Evolutionary conservation across 257 asterid species (phyloP).

Genomic region (Phtheirospermum japonicum): DNA sequence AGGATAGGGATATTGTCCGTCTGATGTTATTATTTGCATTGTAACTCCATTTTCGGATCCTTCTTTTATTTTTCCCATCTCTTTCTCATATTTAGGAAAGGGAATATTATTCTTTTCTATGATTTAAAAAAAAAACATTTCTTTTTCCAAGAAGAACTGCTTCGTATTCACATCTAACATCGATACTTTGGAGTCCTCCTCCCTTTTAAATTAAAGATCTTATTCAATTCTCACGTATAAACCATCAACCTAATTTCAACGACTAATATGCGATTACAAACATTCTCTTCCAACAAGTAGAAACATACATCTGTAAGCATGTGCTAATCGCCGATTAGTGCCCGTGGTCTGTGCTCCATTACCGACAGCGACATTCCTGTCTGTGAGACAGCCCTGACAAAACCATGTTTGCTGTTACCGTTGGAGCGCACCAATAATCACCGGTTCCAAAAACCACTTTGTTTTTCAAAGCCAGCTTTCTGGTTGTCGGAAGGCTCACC

Average conservation of each 20-base stretch:
- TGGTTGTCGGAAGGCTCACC: conserved; percentile 72
- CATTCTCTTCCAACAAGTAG: no score
- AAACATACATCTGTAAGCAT: no score
- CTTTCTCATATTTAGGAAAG: no score
- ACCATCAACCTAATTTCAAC: no score
- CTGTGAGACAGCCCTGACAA: conserved; percentile 85
- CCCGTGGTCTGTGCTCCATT: conserved; percentile 77
- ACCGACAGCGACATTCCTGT: conserved; percentile 80
- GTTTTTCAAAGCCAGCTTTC: conserved; percentile 84
- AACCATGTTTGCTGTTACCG: conserved; percentile 90
- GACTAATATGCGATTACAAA: no score
- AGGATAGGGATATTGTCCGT: not conserved
- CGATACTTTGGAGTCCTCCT: no score
- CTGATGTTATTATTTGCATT: not conserved
- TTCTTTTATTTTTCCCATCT: not conserved
- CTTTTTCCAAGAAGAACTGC: no score
- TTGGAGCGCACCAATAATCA: conserved; percentile 76
- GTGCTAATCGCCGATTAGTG: conserved; percentile 82
- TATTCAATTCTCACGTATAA: no score
- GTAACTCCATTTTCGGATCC: not conserved
- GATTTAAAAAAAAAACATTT: no score
- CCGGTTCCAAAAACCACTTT: conserved; percentile 94
- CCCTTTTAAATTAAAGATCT: no score
- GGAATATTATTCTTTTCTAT: no score
- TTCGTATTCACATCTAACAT: no score